Evolutionary conservation across 345 rosid genomes (phyloP), one percentile per base, ranked within the genome.

Genomic region (Anastatica hierochuntica): DNA sequence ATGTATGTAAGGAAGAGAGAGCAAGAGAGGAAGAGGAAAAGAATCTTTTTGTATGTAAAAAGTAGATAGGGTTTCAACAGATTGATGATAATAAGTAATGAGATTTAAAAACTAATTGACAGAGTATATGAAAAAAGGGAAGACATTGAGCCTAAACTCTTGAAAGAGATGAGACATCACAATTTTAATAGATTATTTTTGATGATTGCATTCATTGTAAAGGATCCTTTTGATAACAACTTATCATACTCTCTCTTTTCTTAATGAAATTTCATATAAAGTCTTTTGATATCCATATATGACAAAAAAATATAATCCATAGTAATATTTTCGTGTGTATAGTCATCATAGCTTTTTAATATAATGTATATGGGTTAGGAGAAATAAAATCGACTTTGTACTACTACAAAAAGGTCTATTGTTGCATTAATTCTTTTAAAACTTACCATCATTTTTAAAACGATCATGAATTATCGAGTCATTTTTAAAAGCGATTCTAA

Each of bases 41-140:
- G 48, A 67, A 52, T 59, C 56, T 67, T 67, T 66, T 27, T 45
- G 49, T 66, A 65, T 67, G 71, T 53, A 54, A 70, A 69, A 47
- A 66, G 48, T 48, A 53, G 66, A 46, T 58, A 65, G 63, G 40
- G 55, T 43, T 67, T 67, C 51, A 46, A 33, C 66, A 34, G 56
- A 49, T 59, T 66, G 65, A 33, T 45, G 70, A 53, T 66, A 60
- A 53, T 59, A 53, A 59, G 43, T 39, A 70, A 64, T 65, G 67
- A 60, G 64, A 51, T 51, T 73, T 48, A 53, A 64, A 51, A 49
- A 21, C 69, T 43, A 50, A 58, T 15, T 2, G 71, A 58, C 50
- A 48, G 54, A 49, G 71, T 53, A 47, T 34, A 65, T 34, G 66
- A 31, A 44, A 59, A 62, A 62, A 67, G 54, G 51, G 30, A 51